Base-by-base conservation (phyloP, 2,329 filamentous ascomycete genomes). In the Ascosphaera aggregata region DNA sequence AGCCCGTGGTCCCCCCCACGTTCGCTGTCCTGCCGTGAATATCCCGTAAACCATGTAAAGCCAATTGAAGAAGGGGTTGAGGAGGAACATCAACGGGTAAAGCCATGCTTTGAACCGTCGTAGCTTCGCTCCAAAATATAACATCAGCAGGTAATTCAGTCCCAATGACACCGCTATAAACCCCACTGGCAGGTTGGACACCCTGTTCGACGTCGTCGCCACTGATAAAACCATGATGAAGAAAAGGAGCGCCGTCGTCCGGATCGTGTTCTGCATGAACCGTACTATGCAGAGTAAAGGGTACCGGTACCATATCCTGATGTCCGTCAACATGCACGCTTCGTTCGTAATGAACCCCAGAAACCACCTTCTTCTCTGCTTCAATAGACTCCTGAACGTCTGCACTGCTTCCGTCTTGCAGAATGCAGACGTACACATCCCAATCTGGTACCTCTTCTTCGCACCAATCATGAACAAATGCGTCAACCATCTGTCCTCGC, bases 391-490 rank as follows among this genome's bases (percentile, higher is more conserved):
- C 41, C 62, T 62, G 56, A 85, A 85, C 2, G 78, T 84, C 58
- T 93, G 84, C 15, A 94, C 86, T 18, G 89, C 86, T 57, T 95
- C 86, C 0, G 89, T 95, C 60, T 95, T 95, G 69, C 89, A 95
- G 55, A 95, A 95, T 5, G 86, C 89, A 40, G 82, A 86, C 1
- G 85, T 93, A 57, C 89, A 94, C 76, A 95, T 86, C 58, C 92
- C 82, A 44, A 95, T 94, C 58, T 95, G 89, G 56, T 92, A 91
- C 32, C 80, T 71, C 55, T 91, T 74, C 61, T 84, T 81, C 35
- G 86, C 85, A 18, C 84, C 85, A 51, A 95, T 89, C 89, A 98
- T 98, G 65, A 98, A 94, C 42, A 98, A 67, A 62, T 98, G 89
- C 1, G 86, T 98, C 41, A 95, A 68, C 85, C 86, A 95, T 45